Percentiles rank a stretch among this genome's conserved stretches.
Conservation (phyloP, 2,329 filamentous ascomycete species). For the Sodiomyces alkalinus region DNA sequence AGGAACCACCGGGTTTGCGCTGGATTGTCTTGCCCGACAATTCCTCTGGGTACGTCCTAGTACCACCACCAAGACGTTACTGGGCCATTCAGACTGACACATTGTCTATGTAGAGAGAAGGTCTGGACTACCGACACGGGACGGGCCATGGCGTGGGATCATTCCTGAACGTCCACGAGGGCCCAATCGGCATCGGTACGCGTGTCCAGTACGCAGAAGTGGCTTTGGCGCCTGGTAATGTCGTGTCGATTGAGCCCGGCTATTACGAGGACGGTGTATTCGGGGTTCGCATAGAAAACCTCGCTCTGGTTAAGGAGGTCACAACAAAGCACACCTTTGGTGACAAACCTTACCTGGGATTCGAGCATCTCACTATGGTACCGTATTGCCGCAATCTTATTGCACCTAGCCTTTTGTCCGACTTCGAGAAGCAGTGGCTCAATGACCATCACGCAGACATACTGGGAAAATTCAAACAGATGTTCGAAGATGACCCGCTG, state of each 20-base stretch:
- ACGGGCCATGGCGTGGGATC: slow-evolving; percentile 94
- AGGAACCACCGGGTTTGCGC: slow-evolving; percentile 82
- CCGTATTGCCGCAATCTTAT: slow-evolving; percentile 86
- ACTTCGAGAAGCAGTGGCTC: slow-evolving; percentile 67
- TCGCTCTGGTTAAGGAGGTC: slow-evolving; percentile 81
- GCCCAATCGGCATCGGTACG: slow-evolving; percentile 90
- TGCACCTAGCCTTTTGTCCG: slow-evolving; percentile 55
- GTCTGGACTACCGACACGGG: slow-evolving; percentile 88
- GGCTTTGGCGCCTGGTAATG: slow-evolving; percentile 76
- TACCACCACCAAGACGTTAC: not conserved
- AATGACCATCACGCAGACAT: slow-evolving; percentile 77
- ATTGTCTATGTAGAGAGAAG: slow-evolving; percentile 36
- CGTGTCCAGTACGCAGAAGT: slow-evolving; percentile 86
- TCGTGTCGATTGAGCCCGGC: slow-evolving; percentile 89
- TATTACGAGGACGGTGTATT: slow-evolving; percentile 95
- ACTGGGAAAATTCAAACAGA: slow-evolving; percentile 62
- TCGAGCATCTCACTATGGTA: slow-evolving; percentile 95
- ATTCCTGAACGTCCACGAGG: slow-evolving; percentile 93
- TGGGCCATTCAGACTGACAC: slow-evolving; percentile 8
- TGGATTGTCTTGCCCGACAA: slow-evolving; percentile 80
- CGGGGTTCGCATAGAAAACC: slow-evolving; percentile 92
- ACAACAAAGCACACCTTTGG: slow-evolving; percentile 78
- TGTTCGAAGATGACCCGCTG: slow-evolving; percentile 57
- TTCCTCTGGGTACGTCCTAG: slow-evolving; percentile 60
- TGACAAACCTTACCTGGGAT: slow-evolving; percentile 85